Percentiles rank a stretch among this genome's conserved stretches.
phyloP scores from a whole-genome alignment of 2,329 filamentous ascomycete genomes.

The Trichoderma simmonsii region DNA sequence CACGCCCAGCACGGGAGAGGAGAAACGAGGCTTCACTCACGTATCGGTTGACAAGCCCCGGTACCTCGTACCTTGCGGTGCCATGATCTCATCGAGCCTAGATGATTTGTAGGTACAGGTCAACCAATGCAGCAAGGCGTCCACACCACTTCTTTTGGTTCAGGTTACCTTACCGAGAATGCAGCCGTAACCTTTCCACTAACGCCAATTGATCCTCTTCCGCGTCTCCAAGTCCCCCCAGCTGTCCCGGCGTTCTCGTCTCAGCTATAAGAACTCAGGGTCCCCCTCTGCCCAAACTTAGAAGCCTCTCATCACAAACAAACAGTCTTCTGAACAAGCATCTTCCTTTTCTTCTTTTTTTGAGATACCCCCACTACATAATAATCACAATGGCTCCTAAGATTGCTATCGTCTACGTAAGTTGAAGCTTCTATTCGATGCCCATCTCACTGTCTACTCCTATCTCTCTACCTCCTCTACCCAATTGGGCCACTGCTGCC shows the following conservation, averaged over 20 bases:
- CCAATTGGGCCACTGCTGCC: not conserved
- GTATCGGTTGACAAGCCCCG: not conserved
- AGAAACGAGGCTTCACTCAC: not conserved
- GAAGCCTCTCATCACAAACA: conserved; percentile 3
- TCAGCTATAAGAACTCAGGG: conserved; percentile 27
- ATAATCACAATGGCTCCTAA: conserved; percentile 73
- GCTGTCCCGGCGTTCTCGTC: not conserved
- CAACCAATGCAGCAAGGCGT: not conserved
- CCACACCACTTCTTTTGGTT: not conserved
- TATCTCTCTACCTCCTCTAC: not conserved
- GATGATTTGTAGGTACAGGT: not conserved
- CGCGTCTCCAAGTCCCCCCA: not conserved
- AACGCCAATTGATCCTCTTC: not conserved
- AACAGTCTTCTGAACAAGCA: conserved; percentile 2
- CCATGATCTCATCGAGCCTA: conserved; percentile 6
- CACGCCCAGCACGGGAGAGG: not conserved
- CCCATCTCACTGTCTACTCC: not conserved
- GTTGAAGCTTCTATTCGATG: conserved; percentile 35
- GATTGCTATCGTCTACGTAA: conserved; percentile 84
- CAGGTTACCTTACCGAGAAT: not conserved
- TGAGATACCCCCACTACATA: conserved; percentile 13
- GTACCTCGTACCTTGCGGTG: not conserved
- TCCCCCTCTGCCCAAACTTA: conserved; percentile 8
- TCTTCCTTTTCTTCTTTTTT: conserved; percentile 7
- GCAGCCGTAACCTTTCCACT: conserved; percentile 5